These are phyloP conservation scores for Cladophialophora carrionii DNA, from an alignment of 2,329 filamentous ascomycete genomes.

Conservation along the genomic window DNA sequence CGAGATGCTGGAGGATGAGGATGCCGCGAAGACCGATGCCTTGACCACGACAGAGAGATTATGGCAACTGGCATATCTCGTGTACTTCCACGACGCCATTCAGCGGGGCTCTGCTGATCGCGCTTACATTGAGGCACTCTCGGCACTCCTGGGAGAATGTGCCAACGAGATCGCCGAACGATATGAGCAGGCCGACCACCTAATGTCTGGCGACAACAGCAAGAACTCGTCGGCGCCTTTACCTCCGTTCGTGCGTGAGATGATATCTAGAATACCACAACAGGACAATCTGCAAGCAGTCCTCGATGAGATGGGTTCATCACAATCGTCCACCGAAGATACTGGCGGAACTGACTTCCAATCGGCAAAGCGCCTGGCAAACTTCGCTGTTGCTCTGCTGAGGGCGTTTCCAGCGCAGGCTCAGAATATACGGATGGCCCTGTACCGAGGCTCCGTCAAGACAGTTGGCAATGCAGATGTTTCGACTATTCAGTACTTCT, in stretches of 20 bases:
- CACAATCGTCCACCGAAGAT: conserved; percentile 35
- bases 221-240: conserved; percentile 42
- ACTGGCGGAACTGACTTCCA: conserved; percentile 47
- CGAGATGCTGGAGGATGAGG: conserved; percentile 28
- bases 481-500: conserved; percentile 81
- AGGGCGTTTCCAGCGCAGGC: conserved; percentile 79
- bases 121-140: conserved; percentile 60
- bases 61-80: conserved; percentile 63
- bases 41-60: conserved; percentile 51
- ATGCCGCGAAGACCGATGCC: conserved; percentile 44
- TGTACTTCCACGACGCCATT: conserved; percentile 57
- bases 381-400: conserved; percentile 82
- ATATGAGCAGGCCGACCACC: conserved; percentile 47
- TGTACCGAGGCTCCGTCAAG: conserved; percentile 72
- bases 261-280: conserved; percentile 64
- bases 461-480: conserved; percentile 44
- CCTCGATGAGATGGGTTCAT: conserved; percentile 26
- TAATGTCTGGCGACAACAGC: conserved; percentile 34
- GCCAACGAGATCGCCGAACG: conserved; percentile 58
- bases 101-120: conserved; percentile 41
- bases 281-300: conserved; percentile 32
- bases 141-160: conserved; percentile 59
- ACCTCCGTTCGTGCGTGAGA: conserved; percentile 62
- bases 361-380: conserved; percentile 75
- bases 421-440: conserved; percentile 92